Evolutionary conservation across 305 asterid species (phyloP).

Genomic region (Caryopteris hybrid): DNA sequence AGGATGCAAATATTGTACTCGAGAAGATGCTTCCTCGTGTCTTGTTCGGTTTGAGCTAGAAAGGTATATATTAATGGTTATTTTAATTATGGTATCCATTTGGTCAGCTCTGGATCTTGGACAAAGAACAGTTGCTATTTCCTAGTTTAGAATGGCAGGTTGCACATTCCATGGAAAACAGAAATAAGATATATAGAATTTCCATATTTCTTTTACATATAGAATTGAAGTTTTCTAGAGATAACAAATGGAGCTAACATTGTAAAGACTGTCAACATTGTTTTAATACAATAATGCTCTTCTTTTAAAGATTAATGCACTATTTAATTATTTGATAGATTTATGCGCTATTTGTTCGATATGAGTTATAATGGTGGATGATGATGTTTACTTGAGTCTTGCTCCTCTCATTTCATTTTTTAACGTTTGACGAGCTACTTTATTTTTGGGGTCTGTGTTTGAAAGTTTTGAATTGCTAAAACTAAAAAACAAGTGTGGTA

Average conservation of each 20-base stretch:
- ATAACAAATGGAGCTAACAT: neutral
- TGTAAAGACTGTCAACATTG: neutral
- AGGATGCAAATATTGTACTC: conserved; percentile 80
- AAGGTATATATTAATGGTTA: conserved; percentile 43
- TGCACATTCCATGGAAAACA: neutral
- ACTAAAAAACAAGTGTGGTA: neutral
- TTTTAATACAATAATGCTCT: neutral
- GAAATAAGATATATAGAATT: neutral
- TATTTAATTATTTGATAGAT: neutral
- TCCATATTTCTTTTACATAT: neutral
- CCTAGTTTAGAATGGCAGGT: conserved; percentile 4
- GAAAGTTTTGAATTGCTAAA: neutral
- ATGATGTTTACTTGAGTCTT: neutral
- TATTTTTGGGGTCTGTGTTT: conserved; percentile 5
- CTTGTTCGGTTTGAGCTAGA: conserved; percentile 80
- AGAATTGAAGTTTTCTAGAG: neutral
- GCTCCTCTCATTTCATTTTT: conserved; percentile 1
- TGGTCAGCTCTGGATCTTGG: neutral
- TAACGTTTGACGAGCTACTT: conserved; percentile 1
- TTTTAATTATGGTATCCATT: conserved; percentile 3
- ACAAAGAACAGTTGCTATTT: conserved; percentile 4
- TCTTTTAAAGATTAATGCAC: neutral
- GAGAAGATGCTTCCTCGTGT: conserved; percentile 84
- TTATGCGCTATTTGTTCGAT: neutral
- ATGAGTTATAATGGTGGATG: neutral